A percentile compares a stretch with the other conserved stretches of the same genome.
Conservation (phyloP, 192 early-diverging fungal species). For the Entomortierella beljakovae region DNA sequence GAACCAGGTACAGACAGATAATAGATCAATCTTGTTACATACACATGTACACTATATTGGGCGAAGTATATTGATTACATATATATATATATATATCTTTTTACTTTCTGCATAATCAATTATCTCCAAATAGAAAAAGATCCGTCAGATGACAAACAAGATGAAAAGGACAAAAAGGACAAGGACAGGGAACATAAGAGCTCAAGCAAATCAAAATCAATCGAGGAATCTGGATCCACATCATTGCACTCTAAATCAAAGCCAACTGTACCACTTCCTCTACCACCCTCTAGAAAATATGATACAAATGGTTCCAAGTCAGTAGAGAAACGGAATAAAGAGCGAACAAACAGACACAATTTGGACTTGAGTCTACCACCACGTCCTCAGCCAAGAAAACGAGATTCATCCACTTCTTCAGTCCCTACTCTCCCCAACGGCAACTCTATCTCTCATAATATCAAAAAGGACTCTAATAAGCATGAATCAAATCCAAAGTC, state of each 20-base stretch:
- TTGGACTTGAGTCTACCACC: slow-evolving; percentile 22
- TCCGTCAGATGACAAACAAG: not conserved
- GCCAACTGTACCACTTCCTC: not conserved
- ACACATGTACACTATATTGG: not conserved
- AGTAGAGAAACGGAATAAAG: slow-evolving; percentile 8
- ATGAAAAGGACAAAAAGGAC: slow-evolving; percentile 11
- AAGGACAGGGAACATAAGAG: slow-evolving; percentile 21
- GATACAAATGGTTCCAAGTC: not conserved
- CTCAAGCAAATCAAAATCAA: not conserved
- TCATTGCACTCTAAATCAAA: slow-evolving; percentile 2
- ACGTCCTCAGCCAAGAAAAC: slow-evolving; percentile 24
- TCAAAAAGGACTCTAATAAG: slow-evolving; percentile 11
- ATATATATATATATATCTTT: not conserved
- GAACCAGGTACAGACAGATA: slow-evolving; percentile 8
- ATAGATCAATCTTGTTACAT: not conserved
- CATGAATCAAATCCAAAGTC: not conserved
- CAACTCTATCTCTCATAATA: not conserved
- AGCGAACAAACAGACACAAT: slow-evolving; percentile 5
- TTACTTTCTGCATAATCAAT: not conserved
- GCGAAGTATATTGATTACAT: not conserved
- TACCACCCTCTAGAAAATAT: not conserved
- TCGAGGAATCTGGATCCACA: slow-evolving; percentile 4
- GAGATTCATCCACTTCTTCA: not conserved
- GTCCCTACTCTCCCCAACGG: not conserved
- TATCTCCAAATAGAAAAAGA: not conserved